Percentiles rank a stretch among this genome's conserved stretches.
These are phyloP conservation scores for Phaeoacremonium minimum DNA, from an alignment of 2,329 filamentous ascomycete genomes.

Conservation along the genomic window DNA sequence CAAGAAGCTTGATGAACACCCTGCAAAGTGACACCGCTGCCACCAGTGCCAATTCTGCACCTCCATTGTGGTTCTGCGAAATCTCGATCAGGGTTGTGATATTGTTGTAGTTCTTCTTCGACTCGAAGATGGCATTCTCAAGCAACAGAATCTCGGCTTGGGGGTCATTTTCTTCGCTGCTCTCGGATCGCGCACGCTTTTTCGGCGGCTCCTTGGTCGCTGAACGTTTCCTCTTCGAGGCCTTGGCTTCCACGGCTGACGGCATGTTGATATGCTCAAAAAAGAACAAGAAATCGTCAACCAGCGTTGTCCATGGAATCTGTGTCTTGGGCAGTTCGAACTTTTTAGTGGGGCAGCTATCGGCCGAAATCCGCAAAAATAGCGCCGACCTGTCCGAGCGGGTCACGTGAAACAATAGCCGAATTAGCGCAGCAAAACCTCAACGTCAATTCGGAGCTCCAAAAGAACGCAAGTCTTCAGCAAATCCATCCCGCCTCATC, in stretches of 20 bases:
- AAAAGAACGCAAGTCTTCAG: slow-evolving; percentile 34
- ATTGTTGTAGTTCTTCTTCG: slow-evolving; percentile 88
- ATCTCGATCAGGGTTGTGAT: slow-evolving; percentile 68
- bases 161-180: slow-evolving; percentile 44
- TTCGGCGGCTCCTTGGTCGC: slow-evolving; percentile 36
- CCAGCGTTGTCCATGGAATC: neutral
- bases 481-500: slow-evolving; percentile 52
- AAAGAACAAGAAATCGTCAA: slow-evolving; percentile 16
- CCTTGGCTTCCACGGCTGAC: slow-evolving; percentile 17
- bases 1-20: slow-evolving; percentile 78
- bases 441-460: slow-evolving; percentile 40
- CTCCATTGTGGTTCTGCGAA: slow-evolving; percentile 42
- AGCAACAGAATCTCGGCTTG: slow-evolving; percentile 68
- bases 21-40: slow-evolving; percentile 80
- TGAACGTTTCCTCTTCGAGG: slow-evolving; percentile 49
- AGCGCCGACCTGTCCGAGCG: neutral
- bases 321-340: neutral
- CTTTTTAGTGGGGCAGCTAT: neutral
- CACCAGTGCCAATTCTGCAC: slow-evolving; percentile 55
- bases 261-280: slow-evolving; percentile 24
- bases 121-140: slow-evolving; percentile 78
- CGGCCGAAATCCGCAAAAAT: neutral
- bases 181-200: slow-evolving; percentile 48
- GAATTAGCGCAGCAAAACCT: slow-evolving; percentile 46
- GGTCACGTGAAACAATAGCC: slow-evolving; percentile 34